Base-by-base conservation (phyloP, 495 filamentous ascomycete species). In the Aspergillus biplanus region DNA sequence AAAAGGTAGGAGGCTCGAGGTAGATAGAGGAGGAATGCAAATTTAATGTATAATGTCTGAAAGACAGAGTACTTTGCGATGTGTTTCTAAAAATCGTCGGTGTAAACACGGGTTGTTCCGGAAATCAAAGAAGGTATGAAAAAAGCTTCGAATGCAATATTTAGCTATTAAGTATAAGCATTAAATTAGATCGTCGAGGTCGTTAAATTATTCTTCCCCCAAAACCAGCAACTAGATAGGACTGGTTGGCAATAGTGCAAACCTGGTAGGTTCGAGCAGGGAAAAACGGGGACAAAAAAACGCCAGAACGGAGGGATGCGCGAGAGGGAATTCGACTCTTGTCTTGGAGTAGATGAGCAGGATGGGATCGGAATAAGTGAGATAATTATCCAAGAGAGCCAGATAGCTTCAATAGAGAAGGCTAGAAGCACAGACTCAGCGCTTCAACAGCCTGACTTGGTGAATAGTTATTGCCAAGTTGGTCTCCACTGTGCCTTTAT, bases 271-370 rank as follows among this genome's bases (percentile, higher is more conserved):
- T 27, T 27, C 7, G 33, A 59, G 27, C 65, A 72, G 71, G 69
- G 71, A 71, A 66, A 64, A 54, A 71, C 64, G 67, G 63, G 35
- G 52, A 37, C 42, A 57, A 59, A 16, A 59, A 16, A 27, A 32
- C n/a, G 57, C 33, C 57, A 52, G 56, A 34, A 33, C 7, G 16
- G 31, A 34, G 4, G 32, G 13, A 52, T 32, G 33, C 33, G 58
- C 32, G 8, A 21, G 33, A 52, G 47, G 27, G 32, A 15, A 52
- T 39, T 37, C 33, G 21, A 46, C 5, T 52, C 18, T 21, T 21
- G 16, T 35, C 9, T 11, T 44, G 33, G 16, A 33, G 32, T 16
- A 56, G n/a, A 39, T 9, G 21, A 52, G 18, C 6, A 15, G 33
- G 12, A 53, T 11, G 7, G 18, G 4, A 44, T 16, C 6, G 13